Percentiles rank a stretch among this genome's conserved stretches.
phyloP scores from a whole-genome alignment of 2,329 filamentous ascomycete genomes.

The Colletotrichum salicis region DNA sequence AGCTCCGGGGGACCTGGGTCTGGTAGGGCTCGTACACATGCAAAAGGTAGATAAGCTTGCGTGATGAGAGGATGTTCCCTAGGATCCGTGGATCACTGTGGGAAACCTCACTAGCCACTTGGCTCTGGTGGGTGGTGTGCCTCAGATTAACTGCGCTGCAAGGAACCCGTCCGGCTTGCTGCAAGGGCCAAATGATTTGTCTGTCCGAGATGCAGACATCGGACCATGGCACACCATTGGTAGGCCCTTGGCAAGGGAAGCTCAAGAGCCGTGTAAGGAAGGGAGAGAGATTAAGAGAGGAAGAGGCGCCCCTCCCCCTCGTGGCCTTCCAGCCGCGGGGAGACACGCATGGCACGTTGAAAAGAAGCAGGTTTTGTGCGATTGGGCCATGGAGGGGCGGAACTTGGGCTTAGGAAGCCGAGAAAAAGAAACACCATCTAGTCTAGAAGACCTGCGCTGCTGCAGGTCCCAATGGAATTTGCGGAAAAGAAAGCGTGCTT shows the following conservation, averaged over 20 bases:
- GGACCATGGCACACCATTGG: slow-evolving; percentile 8
- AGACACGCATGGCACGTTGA: background rate
- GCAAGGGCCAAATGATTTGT: slow-evolving; percentile 26
- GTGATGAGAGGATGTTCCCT: slow-evolving; percentile 4
- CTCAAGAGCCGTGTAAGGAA: background rate
- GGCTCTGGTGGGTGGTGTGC: slow-evolving; percentile 6
- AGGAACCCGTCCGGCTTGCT: slow-evolving; percentile 24
- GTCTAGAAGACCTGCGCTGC: slow-evolving; percentile 19
- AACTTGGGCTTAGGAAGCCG: background rate
- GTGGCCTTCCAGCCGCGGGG: slow-evolving; percentile 1
- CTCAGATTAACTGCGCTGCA: slow-evolving; percentile 31
- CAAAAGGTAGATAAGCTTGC: background rate
- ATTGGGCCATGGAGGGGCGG: background rate
- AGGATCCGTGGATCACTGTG: background rate
- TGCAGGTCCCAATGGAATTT: background rate
- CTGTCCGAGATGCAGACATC: slow-evolving; percentile 30
- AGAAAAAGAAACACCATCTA: slow-evolving; percentile 9
- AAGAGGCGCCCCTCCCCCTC: background rate
- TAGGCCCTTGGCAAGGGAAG: slow-evolving; percentile 27
- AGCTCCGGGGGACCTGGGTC: background rate
- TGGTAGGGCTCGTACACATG: background rate
- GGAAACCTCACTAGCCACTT: background rate
- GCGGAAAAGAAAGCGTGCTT: slow-evolving; percentile 25
- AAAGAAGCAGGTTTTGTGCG: background rate
- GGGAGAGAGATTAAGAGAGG: slow-evolving; percentile 5